Base-by-base conservation (phyloP, 805 yeast genomes). In the Candida endomychidarum region DNA sequence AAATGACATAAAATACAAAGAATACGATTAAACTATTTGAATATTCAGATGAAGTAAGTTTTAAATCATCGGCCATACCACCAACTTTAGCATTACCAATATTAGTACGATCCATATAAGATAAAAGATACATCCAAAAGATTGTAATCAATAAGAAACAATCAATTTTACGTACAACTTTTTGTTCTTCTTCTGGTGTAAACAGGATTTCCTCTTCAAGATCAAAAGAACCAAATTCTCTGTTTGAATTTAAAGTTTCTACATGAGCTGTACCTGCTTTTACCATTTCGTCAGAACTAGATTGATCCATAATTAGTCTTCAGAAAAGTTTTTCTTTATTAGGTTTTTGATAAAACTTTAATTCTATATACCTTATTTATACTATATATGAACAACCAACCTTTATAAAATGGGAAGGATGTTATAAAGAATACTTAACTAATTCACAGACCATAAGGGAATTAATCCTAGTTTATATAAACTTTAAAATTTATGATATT, bases 11-110 rank as follows among this genome's bases (percentile, higher is more conserved):
- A 26, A 33, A 38, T n/a, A 46, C 29, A 29, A 45, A 48, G 33
- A 48, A 48, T 8, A 48, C 40, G 24, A 42, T 38, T 24, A 45
- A 36, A 19, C 40, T 23, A 26, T 26, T 35, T 8, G 40, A 36
- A 43, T 34, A 34, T 35, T 45, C 33, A 29, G 43, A 27, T 37
- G 48, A 34, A 43, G 17, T 9, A 16, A 33, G 27, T 10, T 29
- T 14, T 32, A 45, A 26, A 27, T 42, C 46, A 21, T 42, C 46
- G 9, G 29, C 38, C 23, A 47, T 20, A 10, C 28, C 28, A 5
- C 47, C 47, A 19, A 42, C 40, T 21, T 37, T 42, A 15, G 49
- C 49, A 22, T 47, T 45, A 8, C 47, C 47, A 15, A 47, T 42
- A 38, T 45, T 47, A 3, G 45, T 45, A 15, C 49, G 19, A 37